phyloP scores from a whole-genome alignment of 495 filamentous ascomycete genomes.

The Penicillium pulvis region DNA sequence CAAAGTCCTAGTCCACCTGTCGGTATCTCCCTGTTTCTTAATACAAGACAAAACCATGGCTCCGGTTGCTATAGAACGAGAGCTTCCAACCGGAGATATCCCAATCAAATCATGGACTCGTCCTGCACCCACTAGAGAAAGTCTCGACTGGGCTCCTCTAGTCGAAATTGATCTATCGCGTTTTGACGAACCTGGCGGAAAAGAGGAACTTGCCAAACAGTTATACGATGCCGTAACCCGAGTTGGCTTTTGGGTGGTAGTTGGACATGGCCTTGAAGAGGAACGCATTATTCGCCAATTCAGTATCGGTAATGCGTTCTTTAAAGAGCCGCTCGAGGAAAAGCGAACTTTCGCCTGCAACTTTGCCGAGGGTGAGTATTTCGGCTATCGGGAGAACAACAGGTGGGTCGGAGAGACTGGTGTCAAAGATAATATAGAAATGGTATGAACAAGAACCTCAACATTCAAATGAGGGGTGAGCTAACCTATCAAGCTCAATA shows the following conservation, averaged over 20 bases:
- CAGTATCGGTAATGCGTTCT: constrained; percentile 42
- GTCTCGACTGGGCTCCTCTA: constrained; percentile 53
- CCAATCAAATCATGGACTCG: constrained; percentile 42
- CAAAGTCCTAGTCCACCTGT: too few relatives aligned
- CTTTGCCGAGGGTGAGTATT: constrained; percentile 48
- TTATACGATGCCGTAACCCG: constrained; percentile 55
- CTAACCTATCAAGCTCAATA: constrained; percentile 39
- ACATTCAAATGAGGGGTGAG: background rate
- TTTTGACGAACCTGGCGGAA: constrained; percentile 53
- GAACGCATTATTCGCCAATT: constrained; percentile 42
- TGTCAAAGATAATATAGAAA: constrained; percentile 48
- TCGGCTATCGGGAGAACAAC: constrained; percentile 47
- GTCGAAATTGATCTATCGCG: constrained; percentile 55
- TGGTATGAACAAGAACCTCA: constrained; percentile 26
- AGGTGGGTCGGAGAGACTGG: constrained; percentile 48
- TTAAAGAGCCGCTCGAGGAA: constrained; percentile 36
- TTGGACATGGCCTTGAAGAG: constrained; percentile 36
- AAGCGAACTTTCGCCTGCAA: constrained; percentile 42
- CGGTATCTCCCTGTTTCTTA: too few relatives aligned
- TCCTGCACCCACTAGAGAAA: constrained; percentile 33
- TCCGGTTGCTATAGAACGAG: constrained; percentile 31
- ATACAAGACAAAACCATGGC: constrained; percentile 23
- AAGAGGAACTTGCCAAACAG: constrained; percentile 54
- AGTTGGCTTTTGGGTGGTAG: constrained; percentile 44
- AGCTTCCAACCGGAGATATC: constrained; percentile 11